Percentiles rank a stretch among this genome's conserved stretches.
Evolutionary conservation across 2,329 filamentous ascomycete species (phyloP).

Genomic region (Bisporella sp.): DNA sequence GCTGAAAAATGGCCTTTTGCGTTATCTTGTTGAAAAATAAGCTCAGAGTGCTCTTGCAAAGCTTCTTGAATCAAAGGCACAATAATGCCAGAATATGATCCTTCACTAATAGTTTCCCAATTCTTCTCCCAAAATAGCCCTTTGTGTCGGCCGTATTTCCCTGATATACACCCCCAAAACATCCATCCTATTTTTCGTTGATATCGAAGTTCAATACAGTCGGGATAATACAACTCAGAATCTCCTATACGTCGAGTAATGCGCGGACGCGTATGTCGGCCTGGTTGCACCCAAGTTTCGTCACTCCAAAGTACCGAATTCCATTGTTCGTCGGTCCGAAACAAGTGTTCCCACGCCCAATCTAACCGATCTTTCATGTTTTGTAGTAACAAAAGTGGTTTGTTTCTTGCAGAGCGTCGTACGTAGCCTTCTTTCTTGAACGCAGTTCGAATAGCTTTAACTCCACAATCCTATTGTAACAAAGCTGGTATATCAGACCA

Average conservation of each 20-base stretch:
- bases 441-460: constrained; percentile 9
- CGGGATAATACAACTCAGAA: no score
- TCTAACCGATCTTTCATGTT: constrained; percentile 1
- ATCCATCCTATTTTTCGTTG: no score
- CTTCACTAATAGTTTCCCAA: no score
- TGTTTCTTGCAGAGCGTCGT: constrained; percentile 4
- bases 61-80: background rate
- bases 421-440: no score
- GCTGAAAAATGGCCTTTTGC: background rate
- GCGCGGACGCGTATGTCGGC: constrained; percentile 1
- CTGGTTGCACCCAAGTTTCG: constrained; percentile 8
- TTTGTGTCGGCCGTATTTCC: no score
- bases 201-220: no score
- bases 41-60: background rate
- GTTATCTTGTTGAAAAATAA: background rate
- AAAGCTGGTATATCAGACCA: constrained; percentile 9
- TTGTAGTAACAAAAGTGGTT: constrained; percentile 4
- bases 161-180: no score
- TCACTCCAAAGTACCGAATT: constrained; percentile 6
- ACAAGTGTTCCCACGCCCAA: constrained; percentile 7
- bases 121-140: no score
- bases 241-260: no score
- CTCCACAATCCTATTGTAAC: constrained; percentile 8
- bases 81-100: background rate
- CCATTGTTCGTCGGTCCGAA: constrained; percentile 7